These are phyloP conservation scores for Peronospora destructor DNA, from an alignment of 352 stramenopile genomes.

Conservation along the genomic window DNA sequence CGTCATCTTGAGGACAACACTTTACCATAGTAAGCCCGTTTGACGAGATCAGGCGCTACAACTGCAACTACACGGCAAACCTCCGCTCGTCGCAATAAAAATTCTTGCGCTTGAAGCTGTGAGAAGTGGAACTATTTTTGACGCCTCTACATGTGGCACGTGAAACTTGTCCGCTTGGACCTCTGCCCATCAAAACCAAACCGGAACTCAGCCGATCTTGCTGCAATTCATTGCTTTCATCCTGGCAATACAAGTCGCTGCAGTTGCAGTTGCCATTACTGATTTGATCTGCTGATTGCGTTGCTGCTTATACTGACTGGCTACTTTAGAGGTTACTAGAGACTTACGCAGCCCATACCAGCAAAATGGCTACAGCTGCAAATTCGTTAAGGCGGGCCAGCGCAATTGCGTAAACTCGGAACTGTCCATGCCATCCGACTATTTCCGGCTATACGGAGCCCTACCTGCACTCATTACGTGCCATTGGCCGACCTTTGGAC, in stretches of 20 bases:
- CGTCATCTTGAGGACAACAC: not conserved
- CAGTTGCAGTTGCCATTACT: conserved; percentile 4
- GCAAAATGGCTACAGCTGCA: not conserved
- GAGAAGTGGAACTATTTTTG: conserved; percentile 11
- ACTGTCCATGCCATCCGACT: too few relatives aligned
- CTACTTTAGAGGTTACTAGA: too few relatives aligned
- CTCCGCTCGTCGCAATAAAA: conserved; percentile 15
- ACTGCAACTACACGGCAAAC: conserved; percentile 11
- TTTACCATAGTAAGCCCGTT: conserved; percentile 6
- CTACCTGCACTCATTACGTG: too few relatives aligned
- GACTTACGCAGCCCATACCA: not conserved
- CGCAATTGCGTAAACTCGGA: conserved; percentile 1
- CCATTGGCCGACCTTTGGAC: too few relatives aligned
- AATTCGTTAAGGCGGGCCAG: not conserved
- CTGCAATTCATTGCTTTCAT: conserved; percentile 15
- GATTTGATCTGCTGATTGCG: not conserved
- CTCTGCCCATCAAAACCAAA: conserved; percentile 11
- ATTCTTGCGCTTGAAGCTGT: conserved; percentile 24
- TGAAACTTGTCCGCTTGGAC: too few relatives aligned
- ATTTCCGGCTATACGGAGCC: not conserved
- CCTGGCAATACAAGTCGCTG: conserved; percentile 4
- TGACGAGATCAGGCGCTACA: conserved; percentile 5
- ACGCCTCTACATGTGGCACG: too few relatives aligned
- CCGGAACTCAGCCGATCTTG: conserved; percentile 1
- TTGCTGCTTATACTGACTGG: not conserved